Conservation (phyloP, 1,284 basidiomycete species). For the Crocinoboletus sp. region DNA sequence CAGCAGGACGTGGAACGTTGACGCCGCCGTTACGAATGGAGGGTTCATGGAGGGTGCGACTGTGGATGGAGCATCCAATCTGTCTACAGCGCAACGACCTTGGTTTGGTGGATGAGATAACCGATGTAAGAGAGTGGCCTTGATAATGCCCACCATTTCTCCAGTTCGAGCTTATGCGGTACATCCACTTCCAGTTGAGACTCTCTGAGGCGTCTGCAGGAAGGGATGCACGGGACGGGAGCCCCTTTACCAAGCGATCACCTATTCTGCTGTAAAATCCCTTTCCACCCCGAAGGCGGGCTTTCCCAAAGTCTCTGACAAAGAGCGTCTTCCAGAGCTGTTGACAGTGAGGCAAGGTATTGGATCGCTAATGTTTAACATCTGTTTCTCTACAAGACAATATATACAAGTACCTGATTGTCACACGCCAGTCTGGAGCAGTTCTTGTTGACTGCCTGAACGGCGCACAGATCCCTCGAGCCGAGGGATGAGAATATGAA, state of each 20-base stretch:
- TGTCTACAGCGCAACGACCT: slow-evolving; percentile 31
- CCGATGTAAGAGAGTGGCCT: slow-evolving; percentile 12
- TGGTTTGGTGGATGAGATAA: slow-evolving; percentile 20
- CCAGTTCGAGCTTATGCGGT: slow-evolving; percentile 78
- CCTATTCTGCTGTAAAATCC: slow-evolving; percentile 55
- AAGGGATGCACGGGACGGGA: slow-evolving; percentile 48
- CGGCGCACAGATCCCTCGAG: slow-evolving; percentile 59
- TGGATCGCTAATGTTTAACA: slow-evolving; percentile 16
- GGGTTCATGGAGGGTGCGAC: background rate
- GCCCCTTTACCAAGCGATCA: slow-evolving; percentile 52
- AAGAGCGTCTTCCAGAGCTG: slow-evolving; percentile 59
- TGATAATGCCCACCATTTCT: slow-evolving; percentile 52
- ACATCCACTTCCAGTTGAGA: slow-evolving; percentile 79
- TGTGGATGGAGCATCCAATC: slow-evolving; percentile 2
- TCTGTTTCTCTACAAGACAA: slow-evolving; percentile 4
- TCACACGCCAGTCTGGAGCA: slow-evolving; percentile 62
- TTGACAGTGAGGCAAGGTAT: slow-evolving; percentile 8
- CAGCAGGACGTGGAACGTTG: slow-evolving; percentile 35
- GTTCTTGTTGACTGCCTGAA: slow-evolving; percentile 58
- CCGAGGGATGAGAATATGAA: slow-evolving; percentile 68
- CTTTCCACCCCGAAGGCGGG: slow-evolving; percentile 58
- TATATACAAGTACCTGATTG: slow-evolving; percentile 43
- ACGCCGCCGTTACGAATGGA: background rate
- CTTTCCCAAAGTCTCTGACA: slow-evolving; percentile 56
- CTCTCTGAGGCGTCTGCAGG: slow-evolving; percentile 26